Evolutionary conservation across 768 basidiomycete species (phyloP), one percentile per base, ranked within the genome.

Genomic region (Collybia sp.): DNA sequence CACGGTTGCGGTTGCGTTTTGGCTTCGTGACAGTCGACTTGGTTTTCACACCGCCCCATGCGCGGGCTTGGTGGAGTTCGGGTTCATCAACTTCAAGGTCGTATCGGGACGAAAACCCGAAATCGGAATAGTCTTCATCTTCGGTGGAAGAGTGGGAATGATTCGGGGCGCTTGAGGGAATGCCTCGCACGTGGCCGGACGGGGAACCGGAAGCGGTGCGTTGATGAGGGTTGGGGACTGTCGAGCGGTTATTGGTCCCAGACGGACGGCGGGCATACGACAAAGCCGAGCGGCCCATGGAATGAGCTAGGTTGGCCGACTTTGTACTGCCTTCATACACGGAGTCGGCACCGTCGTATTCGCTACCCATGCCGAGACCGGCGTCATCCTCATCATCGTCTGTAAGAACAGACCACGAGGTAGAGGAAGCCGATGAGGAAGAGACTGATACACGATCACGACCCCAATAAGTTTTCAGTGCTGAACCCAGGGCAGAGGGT

Each of bases 181-280:
- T 56, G 42, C 66, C 67, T 43, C 61, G 68, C 57, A 67, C 62
- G 58, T 68, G 64, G 35, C 56, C 53, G 17, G 66, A 52, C 12
- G 63, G 59, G 6, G 76, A 73, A 16, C 54, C 53, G 19, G 78
- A 80, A n/a, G 73, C 74, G 31, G 70, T 70, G 58, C 77, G 79
- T 46, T 70, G 66, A 56, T 81, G 77, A 39, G 79, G 67, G 45
- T 71, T 68, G 45, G 82, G 77, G 17, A 82, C 74, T 40, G 75
- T 79, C 4, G 81, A 80, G 33, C 70, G 75, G 54, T 80, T 79
- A 67, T 88, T 87, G 40, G 81, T 87, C 8, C 80, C 71, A 30
- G 85, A 85, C 1, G 85, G 84, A 12, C 80, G 73, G 46, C 86
- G 81, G 44, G 84, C 73, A 55, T 85, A 88, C 5, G 76, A 77